phyloP scores from a whole-genome alignment of 1,139 yeast species.

The Protomyces gravidus region DNA sequence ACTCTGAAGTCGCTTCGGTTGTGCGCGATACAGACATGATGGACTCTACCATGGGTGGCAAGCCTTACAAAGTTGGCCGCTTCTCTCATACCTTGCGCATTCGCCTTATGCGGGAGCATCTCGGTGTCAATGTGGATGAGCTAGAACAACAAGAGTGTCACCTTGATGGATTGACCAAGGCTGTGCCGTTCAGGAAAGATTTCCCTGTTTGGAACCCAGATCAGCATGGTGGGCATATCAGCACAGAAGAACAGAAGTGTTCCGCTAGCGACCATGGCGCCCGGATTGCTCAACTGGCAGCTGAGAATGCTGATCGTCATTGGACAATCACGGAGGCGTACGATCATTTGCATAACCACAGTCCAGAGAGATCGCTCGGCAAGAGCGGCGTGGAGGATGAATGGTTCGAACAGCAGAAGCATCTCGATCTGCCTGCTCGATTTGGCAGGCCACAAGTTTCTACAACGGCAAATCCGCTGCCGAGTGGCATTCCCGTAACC shows the following conservation, averaged over 20 bases:
- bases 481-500: conserved; percentile 20
- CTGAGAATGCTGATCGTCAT: conserved; percentile 13
- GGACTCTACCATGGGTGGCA: conserved; percentile 73
- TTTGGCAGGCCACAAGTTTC: conserved; percentile 24
- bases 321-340: conserved; percentile 24
- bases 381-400: conserved; percentile 4
- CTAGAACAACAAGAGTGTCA: conserved; percentile 78
- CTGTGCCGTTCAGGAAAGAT: conserved; percentile 20
- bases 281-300: conserved; percentile 12
- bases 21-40: conserved; percentile 78
- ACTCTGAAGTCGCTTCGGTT: conserved; percentile 87
- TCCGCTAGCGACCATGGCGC: conserved; percentile 5
- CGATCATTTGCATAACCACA: conserved; percentile 5
- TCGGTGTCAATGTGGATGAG: conserved; percentile 88
- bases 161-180: conserved; percentile 42
- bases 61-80: conserved; percentile 71
- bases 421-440: conserved; percentile 8
- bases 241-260: conserved; percentile 3
- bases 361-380: not conserved
- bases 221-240: conserved; percentile 1
- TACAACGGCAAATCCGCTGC: conserved; percentile 26
- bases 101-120: conserved; percentile 91
- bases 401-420: conserved; percentile 17
- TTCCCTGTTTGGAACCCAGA: conserved; percentile 21
- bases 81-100: conserved; percentile 87